A percentile compares a stretch with the other conserved stretches of the same genome.
phyloP scores from a whole-genome alignment of 257 asterid species.

The Solanum rostratum region DNA sequence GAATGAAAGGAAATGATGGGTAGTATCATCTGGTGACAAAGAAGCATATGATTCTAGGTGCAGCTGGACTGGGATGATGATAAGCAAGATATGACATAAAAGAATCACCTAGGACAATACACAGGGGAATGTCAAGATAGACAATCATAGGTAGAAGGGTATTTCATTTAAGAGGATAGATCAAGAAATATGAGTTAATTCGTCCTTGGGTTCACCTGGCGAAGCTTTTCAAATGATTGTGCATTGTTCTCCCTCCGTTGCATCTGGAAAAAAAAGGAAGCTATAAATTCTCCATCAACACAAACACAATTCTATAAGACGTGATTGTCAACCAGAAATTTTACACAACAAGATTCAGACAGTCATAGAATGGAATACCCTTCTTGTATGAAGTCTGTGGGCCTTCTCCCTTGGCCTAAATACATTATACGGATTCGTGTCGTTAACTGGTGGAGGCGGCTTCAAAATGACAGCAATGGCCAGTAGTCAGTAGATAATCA shows the following conservation, averaged over 20 bases:
- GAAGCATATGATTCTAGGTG: not conserved
- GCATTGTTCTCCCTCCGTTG: slow-evolving; percentile 98
- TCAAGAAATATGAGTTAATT: not conserved
- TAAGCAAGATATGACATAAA: not conserved
- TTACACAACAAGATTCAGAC: not conserved
- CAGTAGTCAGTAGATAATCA: slow-evolving; percentile 14
- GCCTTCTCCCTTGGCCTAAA: slow-evolving; percentile 99
- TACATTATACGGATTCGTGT: slow-evolving; percentile 94
- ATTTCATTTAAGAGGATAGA: not conserved
- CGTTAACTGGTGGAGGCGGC: slow-evolving; percentile 99
- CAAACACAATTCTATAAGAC: not conserved
- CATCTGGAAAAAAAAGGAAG: slow-evolving; percentile 49
- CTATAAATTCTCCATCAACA: slow-evolving; percentile 1
- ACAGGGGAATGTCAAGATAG: not conserved
- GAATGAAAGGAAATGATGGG: not conserved
- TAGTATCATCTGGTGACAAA: not conserved
- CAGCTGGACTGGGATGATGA: not conserved
- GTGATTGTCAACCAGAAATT: not conserved
- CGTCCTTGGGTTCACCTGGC: slow-evolving; percentile 57
- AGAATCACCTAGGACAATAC: not conserved
- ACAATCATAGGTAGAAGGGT: not conserved
- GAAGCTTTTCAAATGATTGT: slow-evolving; percentile 98
- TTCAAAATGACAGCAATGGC: slow-evolving; percentile 27
- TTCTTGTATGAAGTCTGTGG: slow-evolving; percentile 94
- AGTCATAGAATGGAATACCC: slow-evolving; percentile 47